Percentiles rank a stretch among this genome's conserved stretches.
These are phyloP conservation scores for Hypoxylon sp. DNA, from an alignment of 2,329 filamentous ascomycete genomes.

Conservation along the genomic window DNA sequence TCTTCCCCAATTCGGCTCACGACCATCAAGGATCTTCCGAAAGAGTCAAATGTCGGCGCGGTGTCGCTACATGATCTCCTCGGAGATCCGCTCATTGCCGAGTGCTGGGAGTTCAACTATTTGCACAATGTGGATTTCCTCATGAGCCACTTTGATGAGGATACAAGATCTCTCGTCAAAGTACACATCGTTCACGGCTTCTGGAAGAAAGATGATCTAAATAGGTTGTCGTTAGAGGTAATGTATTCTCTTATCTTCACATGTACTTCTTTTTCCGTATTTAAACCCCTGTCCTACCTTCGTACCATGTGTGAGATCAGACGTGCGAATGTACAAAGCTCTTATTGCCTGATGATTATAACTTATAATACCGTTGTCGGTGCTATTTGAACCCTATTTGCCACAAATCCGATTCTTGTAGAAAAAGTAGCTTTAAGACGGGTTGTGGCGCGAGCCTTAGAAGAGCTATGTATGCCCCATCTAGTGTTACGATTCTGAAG, in stretches of 20 bases:
- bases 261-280: neutral
- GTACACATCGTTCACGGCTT: slow-evolving; percentile 73
- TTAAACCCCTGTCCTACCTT: slow-evolving; percentile 6
- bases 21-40: slow-evolving; percentile 74
- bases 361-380: neutral
- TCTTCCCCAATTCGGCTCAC: slow-evolving; percentile 81
- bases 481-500: neutral
- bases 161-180: slow-evolving; percentile 64
- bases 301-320: neutral
- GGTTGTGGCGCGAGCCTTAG: neutral
- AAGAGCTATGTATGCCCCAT: neutral
- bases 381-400: neutral
- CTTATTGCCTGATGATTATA: neutral
- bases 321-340: neutral
- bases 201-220: slow-evolving; percentile 76
- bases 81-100: slow-evolving; percentile 79
- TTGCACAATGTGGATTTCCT: slow-evolving; percentile 73
- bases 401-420: neutral
- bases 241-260: slow-evolving; percentile 39
- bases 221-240: slow-evolving; percentile 71
- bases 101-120: slow-evolving; percentile 80
- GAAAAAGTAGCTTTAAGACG: slow-evolving; percentile 4
- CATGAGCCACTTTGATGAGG: slow-evolving; percentile 67
- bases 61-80: slow-evolving; percentile 77
- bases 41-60: slow-evolving; percentile 73